Conservation (phyloP, 2,329 filamentous ascomycete species). For the Cladosporium sp. region DNA sequence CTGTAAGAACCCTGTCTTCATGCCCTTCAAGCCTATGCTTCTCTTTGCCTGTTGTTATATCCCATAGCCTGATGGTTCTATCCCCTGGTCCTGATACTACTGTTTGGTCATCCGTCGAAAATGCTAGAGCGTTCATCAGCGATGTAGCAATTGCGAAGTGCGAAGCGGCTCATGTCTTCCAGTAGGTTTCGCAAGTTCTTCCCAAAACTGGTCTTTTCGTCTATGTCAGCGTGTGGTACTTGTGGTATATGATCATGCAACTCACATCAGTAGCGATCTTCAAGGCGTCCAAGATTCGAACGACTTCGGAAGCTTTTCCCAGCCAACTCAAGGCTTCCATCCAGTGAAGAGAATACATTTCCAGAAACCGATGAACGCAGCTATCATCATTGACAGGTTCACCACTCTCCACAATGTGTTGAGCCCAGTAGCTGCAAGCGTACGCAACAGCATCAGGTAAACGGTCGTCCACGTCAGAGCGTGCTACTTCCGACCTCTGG, state of each 20-base stretch:
- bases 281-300: not conserved
- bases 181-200: not conserved
- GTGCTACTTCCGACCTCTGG: not conserved
- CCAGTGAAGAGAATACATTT: not conserved
- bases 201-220: not conserved
- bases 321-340: slow-evolving; percentile 6
- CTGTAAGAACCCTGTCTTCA: not conserved
- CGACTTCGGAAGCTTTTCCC: not conserved
- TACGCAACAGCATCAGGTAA: not conserved
- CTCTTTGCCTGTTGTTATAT: not conserved
- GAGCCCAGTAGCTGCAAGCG: not conserved
- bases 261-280: not conserved
- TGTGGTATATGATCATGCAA: not conserved
- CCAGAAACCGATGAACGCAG: not conserved
- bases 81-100: not conserved
- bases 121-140: not conserved
- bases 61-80: not conserved
- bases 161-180: not conserved
- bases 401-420: not conserved
- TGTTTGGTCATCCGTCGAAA: not conserved
- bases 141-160: not conserved
- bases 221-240: not conserved
- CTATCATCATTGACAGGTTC: not conserved
- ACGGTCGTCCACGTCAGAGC: not conserved
- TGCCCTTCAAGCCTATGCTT: not conserved